phyloP scores from a whole-genome alignment of 148 eudicot genomes.

The Heliamphora exappendiculata region DNA sequence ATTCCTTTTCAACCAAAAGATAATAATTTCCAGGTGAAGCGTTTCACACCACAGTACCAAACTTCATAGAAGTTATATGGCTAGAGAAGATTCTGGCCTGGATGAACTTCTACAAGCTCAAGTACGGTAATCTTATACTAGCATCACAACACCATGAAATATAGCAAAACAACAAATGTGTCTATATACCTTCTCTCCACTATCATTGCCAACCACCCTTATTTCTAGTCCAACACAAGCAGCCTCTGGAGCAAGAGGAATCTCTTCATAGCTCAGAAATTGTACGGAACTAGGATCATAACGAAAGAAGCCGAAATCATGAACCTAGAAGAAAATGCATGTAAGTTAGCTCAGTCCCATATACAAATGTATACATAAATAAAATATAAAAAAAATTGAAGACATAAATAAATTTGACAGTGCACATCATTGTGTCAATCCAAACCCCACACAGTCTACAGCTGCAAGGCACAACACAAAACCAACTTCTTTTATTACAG shows the following conservation, averaged over 20 bases:
- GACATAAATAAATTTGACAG: background rate
- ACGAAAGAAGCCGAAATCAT: conserved; percentile 97
- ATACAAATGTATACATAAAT: background rate
- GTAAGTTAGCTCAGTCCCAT: background rate
- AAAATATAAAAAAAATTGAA: no score
- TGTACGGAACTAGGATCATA: conserved; percentile 85
- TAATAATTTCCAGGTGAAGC: background rate
- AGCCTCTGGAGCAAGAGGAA: conserved; percentile 96
- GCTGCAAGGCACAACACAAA: background rate
- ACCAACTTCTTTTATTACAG: background rate
- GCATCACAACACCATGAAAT: background rate
- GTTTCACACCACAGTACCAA: background rate
- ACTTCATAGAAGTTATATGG: background rate
- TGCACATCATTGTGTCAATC: background rate
- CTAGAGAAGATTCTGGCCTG: conserved; percentile 3
- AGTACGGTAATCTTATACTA: background rate
- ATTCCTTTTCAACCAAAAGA: background rate
- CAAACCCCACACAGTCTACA: background rate
- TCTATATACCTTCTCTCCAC: conserved; percentile 86
- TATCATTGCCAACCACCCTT: conserved; percentile 97
- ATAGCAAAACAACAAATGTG: background rate
- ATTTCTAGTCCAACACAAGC: conserved; percentile 97
- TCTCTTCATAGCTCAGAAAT: conserved; percentile 89
- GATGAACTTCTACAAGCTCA: background rate
- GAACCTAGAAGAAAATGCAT: conserved; percentile 47